These are phyloP conservation scores for Neocatenulostroma microsporum DNA, from an alignment of 2,329 filamentous ascomycete genomes.

Conservation along the genomic window DNA sequence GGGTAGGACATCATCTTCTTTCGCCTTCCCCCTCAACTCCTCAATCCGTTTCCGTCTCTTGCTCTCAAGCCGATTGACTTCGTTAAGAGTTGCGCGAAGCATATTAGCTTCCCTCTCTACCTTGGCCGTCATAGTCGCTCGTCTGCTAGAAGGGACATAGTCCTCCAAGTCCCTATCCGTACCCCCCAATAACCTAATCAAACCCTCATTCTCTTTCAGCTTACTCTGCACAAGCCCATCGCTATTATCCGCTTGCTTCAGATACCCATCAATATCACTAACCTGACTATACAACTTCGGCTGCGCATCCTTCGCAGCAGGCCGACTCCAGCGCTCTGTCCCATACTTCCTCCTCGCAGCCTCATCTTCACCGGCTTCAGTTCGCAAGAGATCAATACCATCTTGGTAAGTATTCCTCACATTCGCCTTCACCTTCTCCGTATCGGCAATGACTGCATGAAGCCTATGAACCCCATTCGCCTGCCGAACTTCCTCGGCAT, in stretches of 20 bases:
- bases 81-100: conserved; percentile 73
- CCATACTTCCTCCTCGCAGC: conserved; percentile 69
- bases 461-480: conserved; percentile 75
- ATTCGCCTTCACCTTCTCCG: conserved; percentile 75
- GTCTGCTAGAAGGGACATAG: conserved; percentile 78
- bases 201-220: conserved; percentile 64
- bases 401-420: conserved; percentile 75
- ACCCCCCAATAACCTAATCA: conserved; percentile 68
- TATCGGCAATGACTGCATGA: conserved; percentile 74
- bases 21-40: conserved; percentile 66
- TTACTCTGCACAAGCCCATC: conserved; percentile 70
- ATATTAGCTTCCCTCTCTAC: conserved; percentile 72
- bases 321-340: conserved; percentile 74
- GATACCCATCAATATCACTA: conserved; percentile 76
- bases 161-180: conserved; percentile 75
- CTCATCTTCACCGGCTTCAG: conserved; percentile 79
- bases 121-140: conserved; percentile 68
- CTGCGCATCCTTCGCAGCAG: conserved; percentile 60
- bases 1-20: conserved; percentile 75
- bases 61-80: conserved; percentile 75
- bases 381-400: conserved; percentile 66
- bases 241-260: conserved; percentile 61
- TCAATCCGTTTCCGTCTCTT: conserved; percentile 73
- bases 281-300: conserved; percentile 66
- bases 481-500: conserved; percentile 89